Base-by-base conservation (phyloP, 352 stramenopile genomes). In the Pythium angustatum region DNA sequence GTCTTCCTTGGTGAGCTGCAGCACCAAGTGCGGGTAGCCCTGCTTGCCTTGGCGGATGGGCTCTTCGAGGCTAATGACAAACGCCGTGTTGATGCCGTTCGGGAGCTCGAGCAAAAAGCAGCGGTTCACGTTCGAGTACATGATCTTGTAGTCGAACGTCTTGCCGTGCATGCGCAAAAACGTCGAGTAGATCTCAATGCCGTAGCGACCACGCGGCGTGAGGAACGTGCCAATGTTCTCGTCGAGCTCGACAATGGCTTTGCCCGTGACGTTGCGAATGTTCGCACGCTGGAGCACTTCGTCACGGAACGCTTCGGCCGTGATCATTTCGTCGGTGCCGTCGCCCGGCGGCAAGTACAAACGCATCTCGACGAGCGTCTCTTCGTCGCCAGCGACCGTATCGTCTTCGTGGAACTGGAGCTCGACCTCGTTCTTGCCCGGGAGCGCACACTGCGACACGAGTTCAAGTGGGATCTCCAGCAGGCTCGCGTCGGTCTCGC, bases 91-190 rank as follows among this genome's bases (percentile, higher is more conserved):
- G 53, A 98, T 91, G 56, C 97, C 93, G 71, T 99, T 98, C 11
- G 96, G 94, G 67, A 98, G 95, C 60, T 98, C 93, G 56, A 99
- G 76, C 26, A 99, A 67, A 69, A 99, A 99, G 53, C 99, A 96
- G 28, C 97, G 91, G 64, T 97, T 98, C 73, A 99, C 99, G 76
- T 99, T 98, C 56, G 98, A 97, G 85, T 99, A 99, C 79, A 97
- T 94, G 73, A 99, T 99, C 82, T 99, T 99, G 91, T 99, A 99
- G 87, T 99, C 96, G 77, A 99, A 99, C 66, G 97, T 99, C 70
- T 97, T 97, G 71, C 96, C 96, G 64, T 96, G 85, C 85, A 99
- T 99, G 50, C 97, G 94, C 68, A 99, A 78, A 76, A 98, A 99
- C 11, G 86, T 94, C 52, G 85, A 84, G 80, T 99, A 99, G 73